These are phyloP conservation scores for Malbranchea zuffiana DNA, from an alignment of 2,329 filamentous ascomycete genomes.

Conservation along the genomic window DNA sequence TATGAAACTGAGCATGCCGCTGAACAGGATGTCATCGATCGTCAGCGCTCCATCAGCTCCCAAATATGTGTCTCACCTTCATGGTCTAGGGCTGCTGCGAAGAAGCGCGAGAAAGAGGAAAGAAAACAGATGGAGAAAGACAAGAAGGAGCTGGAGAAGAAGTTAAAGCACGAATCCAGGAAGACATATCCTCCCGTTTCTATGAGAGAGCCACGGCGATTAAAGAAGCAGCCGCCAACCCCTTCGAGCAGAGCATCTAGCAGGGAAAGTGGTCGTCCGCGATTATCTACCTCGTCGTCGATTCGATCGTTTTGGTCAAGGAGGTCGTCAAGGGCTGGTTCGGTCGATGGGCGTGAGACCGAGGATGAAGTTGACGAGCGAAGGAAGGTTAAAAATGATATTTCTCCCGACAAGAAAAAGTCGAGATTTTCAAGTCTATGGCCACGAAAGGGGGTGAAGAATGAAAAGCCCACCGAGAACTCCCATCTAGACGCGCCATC, in stretches of 20 bases:
- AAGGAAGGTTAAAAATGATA: slow-evolving; percentile 7
- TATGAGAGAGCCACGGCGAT: slow-evolving; percentile 10
- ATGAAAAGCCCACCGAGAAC: slow-evolving; percentile 3
- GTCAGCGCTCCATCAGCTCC: slow-evolving; percentile 13
- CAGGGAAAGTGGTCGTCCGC: slow-evolving; percentile 10
- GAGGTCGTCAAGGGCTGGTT: slow-evolving; percentile 13
- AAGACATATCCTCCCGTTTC: slow-evolving; percentile 2
- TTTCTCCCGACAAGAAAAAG: slow-evolving; percentile 1
- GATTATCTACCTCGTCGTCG: slow-evolving; percentile 12
- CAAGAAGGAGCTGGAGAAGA: slow-evolving; percentile 14
- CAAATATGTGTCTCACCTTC: slow-evolving; percentile 16
- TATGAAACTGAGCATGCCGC: slow-evolving; percentile 19
- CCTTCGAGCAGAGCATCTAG: slow-evolving; percentile 15
- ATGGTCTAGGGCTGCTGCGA: slow-evolving; percentile 12
- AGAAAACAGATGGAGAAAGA: slow-evolving; percentile 14
- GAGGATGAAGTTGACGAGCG: slow-evolving; percentile 4
- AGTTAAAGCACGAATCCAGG: slow-evolving; percentile 11
- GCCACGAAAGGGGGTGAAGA: slow-evolving; percentile 8
- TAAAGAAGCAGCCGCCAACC: slow-evolving; percentile 12
- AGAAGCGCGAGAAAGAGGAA: slow-evolving; percentile 13
- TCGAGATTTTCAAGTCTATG: slow-evolving; percentile 9
- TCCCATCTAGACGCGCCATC: background rate
- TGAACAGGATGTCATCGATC: background rate
- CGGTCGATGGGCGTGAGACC: slow-evolving; percentile 10
- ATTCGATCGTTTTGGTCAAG: slow-evolving; percentile 14